phyloP scores from a whole-genome alignment of 805 yeast species.

The Kluyveromyces aestuarii region DNA sequence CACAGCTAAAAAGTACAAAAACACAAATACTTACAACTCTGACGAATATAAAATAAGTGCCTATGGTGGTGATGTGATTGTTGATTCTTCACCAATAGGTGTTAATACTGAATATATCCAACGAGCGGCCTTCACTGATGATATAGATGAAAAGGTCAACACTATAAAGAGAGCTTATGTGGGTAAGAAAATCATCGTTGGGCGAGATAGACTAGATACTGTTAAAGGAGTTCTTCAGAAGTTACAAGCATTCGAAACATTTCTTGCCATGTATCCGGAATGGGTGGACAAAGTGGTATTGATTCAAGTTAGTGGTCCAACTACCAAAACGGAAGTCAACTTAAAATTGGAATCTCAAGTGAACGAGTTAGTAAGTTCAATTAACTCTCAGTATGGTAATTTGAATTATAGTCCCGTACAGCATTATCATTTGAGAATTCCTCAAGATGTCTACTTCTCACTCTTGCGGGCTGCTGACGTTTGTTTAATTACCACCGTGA shows the following conservation, averaged over 20 bases:
- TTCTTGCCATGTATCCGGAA: constrained; percentile 84
- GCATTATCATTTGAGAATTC: constrained; percentile 85
- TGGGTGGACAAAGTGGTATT: constrained; percentile 82
- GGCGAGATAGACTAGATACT: constrained; percentile 85
- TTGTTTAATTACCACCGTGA: constrained; percentile 77
- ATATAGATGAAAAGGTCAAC: constrained; percentile 52
- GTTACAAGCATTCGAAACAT: constrained; percentile 80
- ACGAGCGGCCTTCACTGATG: constrained; percentile 39
- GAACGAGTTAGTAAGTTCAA: constrained; percentile 68
- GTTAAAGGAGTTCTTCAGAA: constrained; percentile 94
- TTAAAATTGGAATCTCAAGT: constrained; percentile 70
- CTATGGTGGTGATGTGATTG: constrained; percentile 68
- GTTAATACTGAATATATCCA: constrained; percentile 68
- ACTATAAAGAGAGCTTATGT: constrained; percentile 56
- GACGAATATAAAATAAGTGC: constrained; percentile 40
- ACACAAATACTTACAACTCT: constrained; percentile 12
- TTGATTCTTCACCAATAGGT: constrained; percentile 80
- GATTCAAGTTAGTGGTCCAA: constrained; percentile 84
- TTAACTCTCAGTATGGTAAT: constrained; percentile 78
- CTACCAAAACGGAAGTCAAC: constrained; percentile 31
- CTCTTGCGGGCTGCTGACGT: constrained; percentile 82
- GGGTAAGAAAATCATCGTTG: constrained; percentile 73
- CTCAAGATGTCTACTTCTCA: constrained; percentile 82
- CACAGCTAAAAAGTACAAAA: constrained; percentile 39
- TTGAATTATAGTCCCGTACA: constrained; percentile 81